Evolutionary conservation across 2,329 filamentous ascomycete species (phyloP).

Genomic region (Exophiala viscosa): DNA sequence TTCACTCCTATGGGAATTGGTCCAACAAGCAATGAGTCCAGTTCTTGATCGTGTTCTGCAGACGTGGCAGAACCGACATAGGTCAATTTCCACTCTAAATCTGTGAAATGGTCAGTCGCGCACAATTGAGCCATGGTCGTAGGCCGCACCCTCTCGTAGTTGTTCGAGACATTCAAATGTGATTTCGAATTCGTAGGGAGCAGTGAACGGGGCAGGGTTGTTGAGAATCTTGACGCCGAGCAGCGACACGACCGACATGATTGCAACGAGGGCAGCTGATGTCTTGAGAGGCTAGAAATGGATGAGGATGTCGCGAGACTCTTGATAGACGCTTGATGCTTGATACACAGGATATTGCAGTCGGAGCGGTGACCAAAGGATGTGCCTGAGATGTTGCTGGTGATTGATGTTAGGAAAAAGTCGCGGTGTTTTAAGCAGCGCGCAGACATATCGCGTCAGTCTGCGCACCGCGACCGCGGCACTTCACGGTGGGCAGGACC

Average conservation of each 20-base stretch:
- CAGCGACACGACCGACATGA: constrained; percentile 93
- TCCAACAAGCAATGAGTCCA: constrained; percentile 92
- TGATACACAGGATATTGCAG: too few relatives aligned
- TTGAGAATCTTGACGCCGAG: constrained; percentile 94
- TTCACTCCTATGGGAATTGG: constrained; percentile 97
- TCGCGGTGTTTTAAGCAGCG: too few relatives aligned
- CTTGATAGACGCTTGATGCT: background rate
- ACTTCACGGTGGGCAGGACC: too few relatives aligned
- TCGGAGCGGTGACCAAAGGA: too few relatives aligned
- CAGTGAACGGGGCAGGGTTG: constrained; percentile 91
- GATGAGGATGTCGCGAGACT: background rate
- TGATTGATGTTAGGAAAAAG: too few relatives aligned
- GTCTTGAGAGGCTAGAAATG: background rate
- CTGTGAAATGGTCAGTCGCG: constrained; percentile 45
- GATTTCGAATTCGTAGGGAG: constrained; percentile 95
- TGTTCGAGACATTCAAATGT: constrained; percentile 97
- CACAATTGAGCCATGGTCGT: background rate
- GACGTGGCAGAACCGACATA: constrained; percentile 98
- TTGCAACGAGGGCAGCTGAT: constrained; percentile 27
- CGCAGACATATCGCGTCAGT: too few relatives aligned
- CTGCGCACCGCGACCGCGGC: too few relatives aligned
- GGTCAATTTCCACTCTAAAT: constrained; percentile 98
- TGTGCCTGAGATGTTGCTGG: background rate
- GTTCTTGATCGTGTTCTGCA: constrained; percentile 96
- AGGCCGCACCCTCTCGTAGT: constrained; percentile 73